A percentile compares a stretch with the other conserved stretches of the same genome.
phyloP scores from a whole-genome alignment of 495 filamentous ascomycete genomes.

The Beverwykella pulmonaria region DNA sequence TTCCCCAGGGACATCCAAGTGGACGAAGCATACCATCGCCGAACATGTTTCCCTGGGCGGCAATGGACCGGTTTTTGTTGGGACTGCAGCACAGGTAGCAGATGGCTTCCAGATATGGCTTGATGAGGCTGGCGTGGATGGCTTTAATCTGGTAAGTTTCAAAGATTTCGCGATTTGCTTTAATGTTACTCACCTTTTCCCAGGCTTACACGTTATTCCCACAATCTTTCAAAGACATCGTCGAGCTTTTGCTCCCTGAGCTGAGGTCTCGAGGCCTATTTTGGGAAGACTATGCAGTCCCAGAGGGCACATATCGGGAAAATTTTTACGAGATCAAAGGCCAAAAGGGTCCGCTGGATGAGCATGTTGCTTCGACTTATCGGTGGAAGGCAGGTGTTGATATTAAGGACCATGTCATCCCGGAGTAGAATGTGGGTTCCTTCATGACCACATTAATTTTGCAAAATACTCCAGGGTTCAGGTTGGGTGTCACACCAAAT shows the following conservation, averaged over 20 bases:
- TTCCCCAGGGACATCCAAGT: conserved; percentile 26
- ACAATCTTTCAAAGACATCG: conserved; percentile 63
- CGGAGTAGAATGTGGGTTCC: conserved; percentile 4
- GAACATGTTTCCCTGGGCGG: conserved; percentile 32
- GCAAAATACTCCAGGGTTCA: neutral
- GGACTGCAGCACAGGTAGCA: conserved; percentile 27
- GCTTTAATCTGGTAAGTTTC: conserved; percentile 49
- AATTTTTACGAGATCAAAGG: conserved; percentile 49
- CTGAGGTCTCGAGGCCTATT: conserved; percentile 58
- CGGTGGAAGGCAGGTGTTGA: conserved; percentile 41
- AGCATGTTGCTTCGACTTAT: conserved; percentile 46
- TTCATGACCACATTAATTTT: neutral
- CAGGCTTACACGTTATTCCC: conserved; percentile 62
- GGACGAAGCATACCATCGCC: conserved; percentile 38
- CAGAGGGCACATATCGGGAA: conserved; percentile 57
- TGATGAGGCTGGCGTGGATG: conserved; percentile 31
- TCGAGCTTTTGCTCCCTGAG: conserved; percentile 64
- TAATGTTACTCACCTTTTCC: neutral
- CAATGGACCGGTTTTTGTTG: conserved; percentile 12
- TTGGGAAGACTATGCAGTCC: conserved; percentile 55
- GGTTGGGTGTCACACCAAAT: neutral
- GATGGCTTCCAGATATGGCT: conserved; percentile 29
- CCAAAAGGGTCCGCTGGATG: conserved; percentile 39
- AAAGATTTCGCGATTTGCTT: neutral
- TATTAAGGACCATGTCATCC: conserved; percentile 24